Base-by-base conservation (phyloP, 2,329 filamentous ascomycete species). In the Aspergillus sclerotialis region DNA sequence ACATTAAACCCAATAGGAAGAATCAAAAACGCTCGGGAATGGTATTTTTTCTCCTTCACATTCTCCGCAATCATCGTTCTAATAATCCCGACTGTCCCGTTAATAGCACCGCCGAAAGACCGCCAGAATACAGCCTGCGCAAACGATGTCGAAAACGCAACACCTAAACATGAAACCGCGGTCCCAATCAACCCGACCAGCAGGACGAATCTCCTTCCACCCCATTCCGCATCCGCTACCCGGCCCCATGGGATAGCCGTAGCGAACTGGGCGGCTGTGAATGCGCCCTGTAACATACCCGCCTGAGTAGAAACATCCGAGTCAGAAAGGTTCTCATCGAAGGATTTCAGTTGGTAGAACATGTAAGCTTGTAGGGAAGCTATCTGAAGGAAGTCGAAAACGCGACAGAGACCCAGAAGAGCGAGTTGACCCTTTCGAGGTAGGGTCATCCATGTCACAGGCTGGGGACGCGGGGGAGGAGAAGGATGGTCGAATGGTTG, bases 201-300 rank as follows among this genome's bases (percentile, higher is more conserved):
- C 25, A 94, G 67, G 10, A 90, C 84, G 5, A 74, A 76, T 58
- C 92, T 93, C 28, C 87, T 73, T 1, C 87, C 88, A 30, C 71
- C 70, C 38, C 64, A 68, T 34, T 75, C 72, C 2, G 81, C 79
- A 48, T 78, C 75, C 0, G 75, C 73, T 2, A 86, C 65, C 0
- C 80, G 71, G 0, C 85, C 86, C 86, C 86, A 93, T 26, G 85
- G 56, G 61, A 93, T 81, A 9, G 84, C 84, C 0, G 86, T 92
- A 25, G 83, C 60, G 55, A 89, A 88, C 55, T 94, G 86, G 0
- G 82, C 80, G 0, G 79, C 80, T 0, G 82, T 88, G 56, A 92
- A 92, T 15, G 79, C 80, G 12, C 83, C 84, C 34, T 84, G 76
- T 16, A 92, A 68, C 3, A 90, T 65, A 28, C 85, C 86, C 1